These are phyloP conservation scores for Medicago truncatula DNA, from an alignment of 306 rosid genomes.

Conservation along the genomic window MtrunA17r5.0-ANR NC_053048.1:10347501-10348000, in stretches of 20 bases:
- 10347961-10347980: conserved; percentile 39
- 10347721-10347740: background rate
- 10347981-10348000: conserved; percentile 69
- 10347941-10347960: background rate
- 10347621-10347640: background rate
- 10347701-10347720: background rate
- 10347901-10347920: background rate
- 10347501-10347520: too few species aligned
- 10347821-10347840: background rate
- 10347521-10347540: too few species aligned
- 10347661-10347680: background rate
- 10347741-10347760: background rate
- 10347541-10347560: background rate
- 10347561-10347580: background rate
- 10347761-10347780: background rate
- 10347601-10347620: conserved; percentile 1
- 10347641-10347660: background rate
- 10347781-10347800: background rate
- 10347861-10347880: background rate
- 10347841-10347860: background rate
- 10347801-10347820: background rate
- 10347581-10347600: background rate
- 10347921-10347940: background rate
- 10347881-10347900: background rate
- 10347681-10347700: background rate